Percentiles rank a stretch among this genome's conserved stretches.
phyloP scores from a whole-genome alignment of 306 rosid genomes.

The Cicer bijugum region DNA sequence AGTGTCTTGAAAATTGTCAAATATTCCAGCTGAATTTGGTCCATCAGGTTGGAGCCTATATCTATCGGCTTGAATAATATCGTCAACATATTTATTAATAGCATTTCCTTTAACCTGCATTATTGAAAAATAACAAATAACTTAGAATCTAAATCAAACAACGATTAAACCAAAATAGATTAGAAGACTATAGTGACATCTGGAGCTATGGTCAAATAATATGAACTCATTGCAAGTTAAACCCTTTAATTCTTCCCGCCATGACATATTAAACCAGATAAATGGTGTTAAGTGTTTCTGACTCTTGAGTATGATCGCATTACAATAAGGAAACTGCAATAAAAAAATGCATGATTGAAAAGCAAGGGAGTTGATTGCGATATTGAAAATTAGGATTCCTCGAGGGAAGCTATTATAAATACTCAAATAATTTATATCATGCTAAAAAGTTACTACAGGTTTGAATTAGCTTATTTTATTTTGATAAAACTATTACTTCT shows the following conservation, averaged over 20 bases:
- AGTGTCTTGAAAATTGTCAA: not conserved
- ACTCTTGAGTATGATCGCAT: not conserved
- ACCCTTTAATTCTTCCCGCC: not conserved
- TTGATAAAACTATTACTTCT: conserved; percentile 10
- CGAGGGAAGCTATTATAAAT: not conserved
- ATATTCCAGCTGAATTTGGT: conserved; percentile 27
- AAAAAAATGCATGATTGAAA: not conserved
- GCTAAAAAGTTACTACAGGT: too few relatives aligned
- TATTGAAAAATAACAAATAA: conserved; percentile 27
- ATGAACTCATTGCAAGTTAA: not conserved
- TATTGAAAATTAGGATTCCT: not conserved
- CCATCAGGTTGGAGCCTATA: conserved; percentile 15
- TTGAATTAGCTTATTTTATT: not conserved
- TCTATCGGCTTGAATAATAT: conserved; percentile 44
- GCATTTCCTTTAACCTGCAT: conserved; percentile 61
- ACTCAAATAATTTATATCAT: not conserved
- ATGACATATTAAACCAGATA: not conserved
- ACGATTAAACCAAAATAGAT: not conserved
- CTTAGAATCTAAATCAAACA: not conserved
- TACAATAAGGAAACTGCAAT: not conserved
- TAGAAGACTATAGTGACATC: not conserved
- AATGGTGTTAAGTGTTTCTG: not conserved
- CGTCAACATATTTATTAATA: conserved; percentile 56
- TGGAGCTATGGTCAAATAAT: conserved; percentile 9
- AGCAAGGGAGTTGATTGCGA: not conserved